phyloP scores from a whole-genome alignment of 352 stramenopile genomes.

The Phytopythium sindhum region DNA sequence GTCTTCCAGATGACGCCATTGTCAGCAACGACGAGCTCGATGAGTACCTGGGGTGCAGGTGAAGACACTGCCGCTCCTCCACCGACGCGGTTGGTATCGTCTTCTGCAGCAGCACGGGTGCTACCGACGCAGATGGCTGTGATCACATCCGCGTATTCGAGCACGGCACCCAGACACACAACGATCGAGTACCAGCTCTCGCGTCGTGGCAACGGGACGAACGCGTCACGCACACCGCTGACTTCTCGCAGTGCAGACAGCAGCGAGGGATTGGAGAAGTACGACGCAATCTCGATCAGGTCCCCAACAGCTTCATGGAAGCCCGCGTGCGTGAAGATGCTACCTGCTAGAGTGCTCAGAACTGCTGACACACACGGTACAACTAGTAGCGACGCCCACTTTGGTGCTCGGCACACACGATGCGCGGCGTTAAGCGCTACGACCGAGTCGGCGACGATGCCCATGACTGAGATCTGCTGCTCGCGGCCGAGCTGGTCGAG shows the following conservation, averaged over 20 bases:
- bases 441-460: constrained; percentile 67
- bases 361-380: constrained; percentile 62
- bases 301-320: constrained; percentile 49
- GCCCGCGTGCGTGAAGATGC: constrained; percentile 46
- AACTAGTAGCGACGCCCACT: constrained; percentile 51
- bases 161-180: constrained; percentile 35
- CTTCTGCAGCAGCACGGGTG: constrained; percentile 6
- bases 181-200: constrained; percentile 70
- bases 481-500: constrained; percentile 36
- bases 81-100: constrained; percentile 1
- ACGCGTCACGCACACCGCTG: constrained; percentile 34
- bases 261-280: constrained; percentile 52
- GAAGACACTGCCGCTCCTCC: background rate
- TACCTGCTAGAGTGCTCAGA: constrained; percentile 50
- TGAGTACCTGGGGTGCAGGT: constrained; percentile 34
- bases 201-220: constrained; percentile 49
- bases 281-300: constrained; percentile 61
- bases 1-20: constrained; percentile 45
- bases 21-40: constrained; percentile 49
- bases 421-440: constrained; percentile 55
- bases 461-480: constrained; percentile 67
- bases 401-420: constrained; percentile 33
- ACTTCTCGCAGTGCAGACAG: constrained; percentile 31
- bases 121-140: constrained; percentile 39
- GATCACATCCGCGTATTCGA: constrained; percentile 57